Base-by-base conservation (phyloP, 495 filamentous ascomycete species). In the Bombardia bombarda region DNA sequence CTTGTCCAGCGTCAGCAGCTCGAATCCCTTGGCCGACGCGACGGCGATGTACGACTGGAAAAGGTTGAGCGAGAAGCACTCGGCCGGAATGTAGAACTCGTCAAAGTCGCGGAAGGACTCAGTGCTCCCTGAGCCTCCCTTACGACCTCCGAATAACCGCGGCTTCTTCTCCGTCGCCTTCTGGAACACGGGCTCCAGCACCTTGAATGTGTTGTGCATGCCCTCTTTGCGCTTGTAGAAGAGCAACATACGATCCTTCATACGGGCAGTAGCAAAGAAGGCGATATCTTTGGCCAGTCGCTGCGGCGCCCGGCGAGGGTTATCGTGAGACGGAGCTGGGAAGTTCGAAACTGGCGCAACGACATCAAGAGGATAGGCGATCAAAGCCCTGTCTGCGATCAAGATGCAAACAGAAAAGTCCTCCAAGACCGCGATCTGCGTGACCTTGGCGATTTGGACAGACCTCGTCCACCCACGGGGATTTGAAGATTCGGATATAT, bases 101-200 rank as follows among this genome's bases (percentile, higher is more conserved):
- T 95, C 92, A 55, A 86, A 99, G 54, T 97, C 92, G 47, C 93
- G 82, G 79, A 96, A 97, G 59, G 90, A 92, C 53, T 97, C 92
- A 3, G 92, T 96, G 44, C 75, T 80, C 10, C 88, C 87, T 1
- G 76, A 67, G 3, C 62, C 69, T 24, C 55, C 50, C 30, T 55
- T 63, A 26, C 67, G 53, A 22, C 71, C 67, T 22, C 77, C 74
- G 52, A 82, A 84, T 30, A 95, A 69, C 7, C 86, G 78, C 18
- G 74, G 74, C 45, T 80, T 84, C 67, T 84, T 83, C 59, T 87
- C 82, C 0, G 81, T 78, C 3, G 84, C 74, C 55, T 94, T 95
- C 45, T 95, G 87, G 55, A 89, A 84, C 31, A 99, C 83, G 3
- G 92, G 92, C 56, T 99, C 92, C 17, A 99, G 80, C 19, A 95